Evolutionary conservation across 106 monocot genomes (phyloP).

Genomic region (Dioscorea alata): DNA sequence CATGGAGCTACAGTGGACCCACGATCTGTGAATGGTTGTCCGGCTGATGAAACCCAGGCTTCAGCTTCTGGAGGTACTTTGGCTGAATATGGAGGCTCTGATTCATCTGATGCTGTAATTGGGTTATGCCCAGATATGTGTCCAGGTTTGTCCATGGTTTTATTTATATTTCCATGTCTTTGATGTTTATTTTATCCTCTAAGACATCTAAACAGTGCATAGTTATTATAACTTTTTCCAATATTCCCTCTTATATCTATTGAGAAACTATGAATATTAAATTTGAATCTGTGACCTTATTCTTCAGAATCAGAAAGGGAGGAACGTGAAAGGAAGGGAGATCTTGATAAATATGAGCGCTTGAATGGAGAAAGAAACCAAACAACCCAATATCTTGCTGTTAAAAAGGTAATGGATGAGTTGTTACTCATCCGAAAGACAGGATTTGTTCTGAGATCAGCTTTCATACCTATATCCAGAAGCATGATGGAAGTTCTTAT

Average conservation of each 20-base stretch:
- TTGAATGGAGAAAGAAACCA: constrained; percentile 91
- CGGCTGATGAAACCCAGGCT: constrained; percentile 11
- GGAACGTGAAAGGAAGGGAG: constrained; percentile 96
- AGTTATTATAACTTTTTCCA: neutral
- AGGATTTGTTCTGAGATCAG: constrained; percentile 26
- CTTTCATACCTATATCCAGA: constrained; percentile 23
- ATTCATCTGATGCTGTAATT: constrained; percentile 38
- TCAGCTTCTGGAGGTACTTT: constrained; percentile 3
- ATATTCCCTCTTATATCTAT: too few relatives aligned
- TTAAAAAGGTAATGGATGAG: constrained; percentile 68
- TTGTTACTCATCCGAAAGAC: constrained; percentile 7
- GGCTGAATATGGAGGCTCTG: constrained; percentile 28
- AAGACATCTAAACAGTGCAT: neutral
- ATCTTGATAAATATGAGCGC: constrained; percentile 90
- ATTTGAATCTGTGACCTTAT: constrained; percentile 12
- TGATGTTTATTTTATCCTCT: neutral
- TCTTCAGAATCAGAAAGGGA: constrained; percentile 73
- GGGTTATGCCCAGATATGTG: constrained; percentile 96
- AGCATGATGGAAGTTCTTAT: constrained; percentile 56
- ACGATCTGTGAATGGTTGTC: neutral
- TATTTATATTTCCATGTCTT: neutral
- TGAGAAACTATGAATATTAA: neutral
- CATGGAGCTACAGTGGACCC: constrained; percentile 11
- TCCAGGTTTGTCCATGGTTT: constrained; percentile 53
- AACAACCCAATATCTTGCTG: constrained; percentile 76